A percentile compares a stretch with the other conserved stretches of the same genome.
phyloP scores from a whole-genome alignment of 83 land plant species.

The Thuja plicata region DNA sequence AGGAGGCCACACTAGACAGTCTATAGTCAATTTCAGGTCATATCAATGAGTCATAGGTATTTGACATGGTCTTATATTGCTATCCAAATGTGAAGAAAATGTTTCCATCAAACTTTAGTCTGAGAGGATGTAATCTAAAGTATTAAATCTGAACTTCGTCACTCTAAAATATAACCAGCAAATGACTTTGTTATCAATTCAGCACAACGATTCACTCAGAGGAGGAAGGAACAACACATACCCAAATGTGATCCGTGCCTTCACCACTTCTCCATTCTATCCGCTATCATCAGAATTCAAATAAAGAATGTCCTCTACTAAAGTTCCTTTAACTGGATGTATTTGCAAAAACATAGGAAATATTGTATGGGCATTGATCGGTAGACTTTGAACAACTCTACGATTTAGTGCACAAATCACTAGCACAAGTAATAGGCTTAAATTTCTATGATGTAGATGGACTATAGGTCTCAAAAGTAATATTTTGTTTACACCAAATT shows the following conservation, averaged over 20 bases:
- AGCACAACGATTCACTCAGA: neutral
- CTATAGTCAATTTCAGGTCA: neutral
- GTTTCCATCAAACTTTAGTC: too few species aligned
- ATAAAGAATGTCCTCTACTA: too few species aligned
- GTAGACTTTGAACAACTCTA: slow-evolving; percentile 30
- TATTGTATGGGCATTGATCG: slow-evolving; percentile 67
- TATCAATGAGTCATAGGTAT: too few species aligned
- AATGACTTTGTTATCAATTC: slow-evolving; percentile 7
- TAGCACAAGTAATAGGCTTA: slow-evolving; percentile 55
- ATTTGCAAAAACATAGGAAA: too few species aligned
- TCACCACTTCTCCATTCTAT: slow-evolving; percentile 17
- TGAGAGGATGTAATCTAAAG: too few species aligned
- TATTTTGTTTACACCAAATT: slow-evolving; percentile 23
- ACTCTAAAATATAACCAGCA: too few species aligned
- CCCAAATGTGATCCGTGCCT: slow-evolving; percentile 77
- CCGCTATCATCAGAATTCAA: too few species aligned
- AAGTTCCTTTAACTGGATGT: too few species aligned
- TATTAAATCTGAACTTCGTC: too few species aligned
- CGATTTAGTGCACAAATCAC: slow-evolving; percentile 42
- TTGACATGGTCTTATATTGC: too few species aligned
- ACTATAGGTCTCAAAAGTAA: slow-evolving; percentile 46
- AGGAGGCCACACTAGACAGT: neutral
- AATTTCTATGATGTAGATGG: slow-evolving; percentile 61
- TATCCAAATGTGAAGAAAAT: too few species aligned
- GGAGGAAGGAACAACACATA: slow-evolving; percentile 20